These are phyloP conservation scores for Cyberlindnera lachancei DNA, from an alignment of 805 yeast species.

Conservation along the genomic window DNA sequence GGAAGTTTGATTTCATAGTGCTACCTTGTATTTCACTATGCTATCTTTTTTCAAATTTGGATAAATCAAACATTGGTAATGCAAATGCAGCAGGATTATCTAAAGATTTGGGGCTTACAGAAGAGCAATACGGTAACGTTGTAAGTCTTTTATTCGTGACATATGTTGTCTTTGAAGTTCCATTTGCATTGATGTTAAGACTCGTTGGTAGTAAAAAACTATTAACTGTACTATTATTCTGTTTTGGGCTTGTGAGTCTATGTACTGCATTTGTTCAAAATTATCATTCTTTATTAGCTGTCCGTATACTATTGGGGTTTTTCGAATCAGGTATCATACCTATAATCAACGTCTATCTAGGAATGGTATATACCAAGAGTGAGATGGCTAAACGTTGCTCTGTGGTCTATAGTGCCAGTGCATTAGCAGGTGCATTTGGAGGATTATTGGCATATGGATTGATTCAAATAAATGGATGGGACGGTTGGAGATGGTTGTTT, in stretches of 20 bases:
- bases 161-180: conserved; percentile 31
- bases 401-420: conserved; percentile 19
- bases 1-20: conserved; percentile 35
- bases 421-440: conserved; percentile 43
- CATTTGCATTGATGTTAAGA: conserved; percentile 32
- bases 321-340: conserved; percentile 48
- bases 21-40: conserved; percentile 36
- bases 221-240: conserved; percentile 25
- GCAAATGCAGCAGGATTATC: conserved; percentile 48
- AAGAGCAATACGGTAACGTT: conserved; percentile 34
- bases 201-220: conserved; percentile 30
- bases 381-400: conserved; percentile 40
- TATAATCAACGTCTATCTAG: conserved; percentile 37
- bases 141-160: conserved; percentile 41
- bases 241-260: conserved; percentile 34
- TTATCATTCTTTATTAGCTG: conserved; percentile 36
- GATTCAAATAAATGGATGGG: conserved; percentile 29
- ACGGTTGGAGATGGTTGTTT: conserved; percentile 45
- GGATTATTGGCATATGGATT: conserved; percentile 46
- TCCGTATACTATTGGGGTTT: conserved; percentile 43
- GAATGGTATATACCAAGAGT: conserved; percentile 38
- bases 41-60: conserved; percentile 41
- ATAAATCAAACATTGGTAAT: conserved; percentile 53
- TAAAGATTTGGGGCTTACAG: conserved; percentile 30
- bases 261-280: conserved; percentile 35